These are phyloP conservation scores for Suillus luteus DNA, from an alignment of 768 basidiomycete genomes.

Conservation along the genomic window DNA sequence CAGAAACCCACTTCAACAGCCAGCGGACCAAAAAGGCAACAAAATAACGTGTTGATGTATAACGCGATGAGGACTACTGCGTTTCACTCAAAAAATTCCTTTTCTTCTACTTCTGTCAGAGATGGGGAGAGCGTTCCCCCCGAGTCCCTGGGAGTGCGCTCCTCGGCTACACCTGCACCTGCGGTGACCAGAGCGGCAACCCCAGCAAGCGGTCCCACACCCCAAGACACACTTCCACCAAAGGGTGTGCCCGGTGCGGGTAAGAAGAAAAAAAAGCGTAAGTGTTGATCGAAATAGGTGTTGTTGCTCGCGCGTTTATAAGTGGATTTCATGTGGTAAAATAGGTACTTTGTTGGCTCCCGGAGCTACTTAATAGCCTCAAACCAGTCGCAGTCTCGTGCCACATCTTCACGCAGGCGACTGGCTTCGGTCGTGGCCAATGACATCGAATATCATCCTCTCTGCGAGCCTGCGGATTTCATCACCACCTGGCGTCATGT, in stretches of 20 bases:
- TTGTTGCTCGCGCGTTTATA: neutral
- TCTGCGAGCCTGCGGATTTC: neutral
- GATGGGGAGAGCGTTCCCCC: slow-evolving; percentile 31
- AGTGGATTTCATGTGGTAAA: slow-evolving; percentile 8
- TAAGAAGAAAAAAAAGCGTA: slow-evolving; percentile 81
- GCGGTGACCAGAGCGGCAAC: slow-evolving; percentile 26
- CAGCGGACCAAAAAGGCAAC: slow-evolving; percentile 51
- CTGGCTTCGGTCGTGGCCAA: neutral
- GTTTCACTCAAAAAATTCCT: slow-evolving; percentile 59
- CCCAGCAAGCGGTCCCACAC: slow-evolving; percentile 38
- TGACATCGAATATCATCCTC: neutral
- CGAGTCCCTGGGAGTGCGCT: slow-evolving; percentile 29
- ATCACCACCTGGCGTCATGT: neutral
- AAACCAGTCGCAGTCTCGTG: neutral
- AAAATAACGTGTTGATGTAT: slow-evolving; percentile 68
- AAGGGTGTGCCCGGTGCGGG: slow-evolving; percentile 54
- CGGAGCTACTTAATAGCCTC: slow-evolving; percentile 16
- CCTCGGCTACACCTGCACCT: slow-evolving; percentile 42
- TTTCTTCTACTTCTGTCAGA: slow-evolving; percentile 38
- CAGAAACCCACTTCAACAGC: slow-evolving; percentile 23
- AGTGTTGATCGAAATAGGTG: slow-evolving; percentile 25
- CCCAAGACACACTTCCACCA: slow-evolving; percentile 45
- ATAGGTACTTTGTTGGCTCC: slow-evolving; percentile 29
- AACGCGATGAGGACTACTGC: slow-evolving; percentile 84
- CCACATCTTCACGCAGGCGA: neutral